Base-by-base conservation (phyloP, 1,139 yeast genomes). In the Pichia sp. region DNA sequence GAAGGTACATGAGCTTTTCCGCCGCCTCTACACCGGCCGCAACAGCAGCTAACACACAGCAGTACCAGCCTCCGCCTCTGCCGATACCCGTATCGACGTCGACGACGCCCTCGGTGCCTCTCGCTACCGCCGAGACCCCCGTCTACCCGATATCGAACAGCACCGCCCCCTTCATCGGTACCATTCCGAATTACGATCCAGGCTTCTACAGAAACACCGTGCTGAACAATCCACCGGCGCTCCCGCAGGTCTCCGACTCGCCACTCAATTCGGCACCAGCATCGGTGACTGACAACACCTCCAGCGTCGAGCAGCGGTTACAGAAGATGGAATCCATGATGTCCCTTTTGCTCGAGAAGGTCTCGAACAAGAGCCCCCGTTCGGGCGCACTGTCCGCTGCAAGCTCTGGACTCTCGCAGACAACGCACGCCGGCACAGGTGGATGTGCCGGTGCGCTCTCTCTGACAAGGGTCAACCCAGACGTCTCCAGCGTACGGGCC, bases 301-400 rank as follows among this genome's bases (percentile, higher is more conserved):
- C 34, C 11, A 31, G 11, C 11, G 38, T 62, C 34, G 69, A 65
- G 36, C 44, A 47, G 2, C 50, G 69, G 31, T 52, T 67, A 19
- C 45, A 53, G 2, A 63, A 61, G 48, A 61, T 68, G 63, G 71
- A 68, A 50, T 38, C 62, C 2, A 60, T 67, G 66, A 60, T 68
- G 56, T 57, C 60, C 16, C 31, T 58, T 2, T 47, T 68, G 16
- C 55, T 67, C 6, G 50, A 53, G 3, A 53, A 51, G 51, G 23
- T 53, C 16, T 43, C 52, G 6, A 34, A 34, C 32, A 23, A 26
- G 19, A 26, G 7, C 16, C 11, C 8, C 5, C 15, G 26, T 13
- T n/a, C 34, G 34, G 11, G 11, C 11, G 36, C 30, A 11, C n/a
- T n/a, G 3, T 11, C n/a, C 3, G n/a, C 11, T 23, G 26, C 44